These are phyloP conservation scores for Cryptomeria japonica DNA, from an alignment of 75 land plant genomes.

Conservation along the genomic window DNA sequence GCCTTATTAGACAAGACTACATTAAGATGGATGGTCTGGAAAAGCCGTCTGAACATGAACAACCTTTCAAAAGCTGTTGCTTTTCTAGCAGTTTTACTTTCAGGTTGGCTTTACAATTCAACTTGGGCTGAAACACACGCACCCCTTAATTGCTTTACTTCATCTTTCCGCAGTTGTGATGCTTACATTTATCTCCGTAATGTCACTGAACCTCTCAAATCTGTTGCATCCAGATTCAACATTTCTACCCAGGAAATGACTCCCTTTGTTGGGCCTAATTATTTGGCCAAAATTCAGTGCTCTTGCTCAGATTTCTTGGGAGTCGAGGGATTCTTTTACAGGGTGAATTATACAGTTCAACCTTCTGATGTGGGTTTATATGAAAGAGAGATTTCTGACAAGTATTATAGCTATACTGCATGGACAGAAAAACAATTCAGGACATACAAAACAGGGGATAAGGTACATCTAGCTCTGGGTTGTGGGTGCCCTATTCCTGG, in stretches of 20 bases:
- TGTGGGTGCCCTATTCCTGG: constrained; percentile 2
- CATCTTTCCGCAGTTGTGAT: background rate
- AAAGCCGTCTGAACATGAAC: background rate
- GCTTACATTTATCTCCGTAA: background rate
- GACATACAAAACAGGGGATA: background rate
- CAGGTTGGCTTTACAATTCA: background rate
- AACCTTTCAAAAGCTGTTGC: too few species aligned
- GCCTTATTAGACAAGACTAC: too few species aligned
- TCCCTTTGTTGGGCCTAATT: background rate
- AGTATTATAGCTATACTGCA: background rate
- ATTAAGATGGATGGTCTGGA: background rate
- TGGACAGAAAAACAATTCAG: background rate
- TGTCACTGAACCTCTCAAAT: background rate
- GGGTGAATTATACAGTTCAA: background rate
- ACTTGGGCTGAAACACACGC: background rate
- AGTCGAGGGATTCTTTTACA: background rate
- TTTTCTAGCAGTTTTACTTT: background rate
- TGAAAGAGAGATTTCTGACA: background rate
- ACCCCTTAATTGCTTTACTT: background rate
- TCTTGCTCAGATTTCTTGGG: background rate
- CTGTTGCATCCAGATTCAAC: background rate
- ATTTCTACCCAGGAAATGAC: background rate
- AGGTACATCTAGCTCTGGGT: background rate
- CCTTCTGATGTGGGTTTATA: background rate
- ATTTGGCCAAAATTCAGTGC: background rate